Base-by-base conservation (phyloP, 2,329 filamentous ascomycete genomes). In the Colletotrichum eleusines region DNA sequence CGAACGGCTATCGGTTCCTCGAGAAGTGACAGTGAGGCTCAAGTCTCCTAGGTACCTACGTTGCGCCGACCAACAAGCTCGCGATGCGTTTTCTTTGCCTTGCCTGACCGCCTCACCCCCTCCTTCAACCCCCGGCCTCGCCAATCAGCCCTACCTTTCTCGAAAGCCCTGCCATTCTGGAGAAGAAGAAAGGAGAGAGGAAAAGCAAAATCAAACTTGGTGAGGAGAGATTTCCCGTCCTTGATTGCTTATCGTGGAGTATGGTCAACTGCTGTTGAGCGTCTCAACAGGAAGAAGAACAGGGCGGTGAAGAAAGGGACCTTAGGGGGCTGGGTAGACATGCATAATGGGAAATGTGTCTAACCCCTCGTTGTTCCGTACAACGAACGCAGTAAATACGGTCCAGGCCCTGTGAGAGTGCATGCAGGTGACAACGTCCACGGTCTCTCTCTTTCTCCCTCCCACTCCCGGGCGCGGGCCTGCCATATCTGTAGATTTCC, bases 281-380 rank as follows among this genome's bases (percentile, higher is more conserved):
- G 63, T 40, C 67, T 70, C 67, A 57, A 60, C 55, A 42, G n/a
- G 33, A 12, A 23, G 46, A 46, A 66, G 61, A 31, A 40, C 33
- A 66, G 63, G 35, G 68, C 63, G 68, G 68, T 71, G 68, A 67
- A 68, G 51, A 44, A 55, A 31, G 55, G 54, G 48, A 31, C 42
- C 33, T n/a, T n/a, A n/a, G n/a, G n/a, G n/a, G n/a, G n/a, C 12
- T 40, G 40, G 40, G 42, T 28, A 38, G 61, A 42, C 66, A 58
- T 53, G 46, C 66, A 69, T 42, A 26, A 55, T 48, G 63, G 31
- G 66, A 69, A 63, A 69, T 69, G 59, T 16, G 44, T 33, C 63
- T 63, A 71, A 59, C 55, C 28, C 57, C 63, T 59, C 18, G 63
- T 23, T 50, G 8, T 3, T 33, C 31, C 31, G 31, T 33, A 28